These are phyloP conservation scores for Coleophoma cylindrospora DNA, from an alignment of 2,329 filamentous ascomycete genomes.

Conservation along the genomic window DNA sequence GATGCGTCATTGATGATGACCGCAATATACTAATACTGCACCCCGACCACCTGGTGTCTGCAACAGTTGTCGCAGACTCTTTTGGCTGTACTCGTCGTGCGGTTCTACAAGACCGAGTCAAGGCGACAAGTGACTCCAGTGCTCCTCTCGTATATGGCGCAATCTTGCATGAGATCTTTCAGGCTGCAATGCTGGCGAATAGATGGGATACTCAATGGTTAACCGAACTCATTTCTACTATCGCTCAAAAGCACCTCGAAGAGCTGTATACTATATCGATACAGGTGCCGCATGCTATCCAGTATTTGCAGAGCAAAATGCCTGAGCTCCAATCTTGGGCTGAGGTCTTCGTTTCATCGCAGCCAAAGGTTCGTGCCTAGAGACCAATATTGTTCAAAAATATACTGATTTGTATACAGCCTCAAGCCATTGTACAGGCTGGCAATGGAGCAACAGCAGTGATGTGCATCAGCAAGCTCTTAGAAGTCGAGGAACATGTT, in stretches of 20 bases:
- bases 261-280: constrained; percentile 86
- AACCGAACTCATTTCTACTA: constrained; percentile 57
- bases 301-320: constrained; percentile 80
- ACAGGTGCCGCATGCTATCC: constrained; percentile 64
- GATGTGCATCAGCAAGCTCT: constrained; percentile 86
- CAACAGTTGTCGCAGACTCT: constrained; percentile 94
- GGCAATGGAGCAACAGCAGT: constrained; percentile 70
- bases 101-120: constrained; percentile 91
- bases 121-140: constrained; percentile 77
- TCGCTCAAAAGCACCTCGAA: constrained; percentile 76
- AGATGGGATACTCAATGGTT: constrained; percentile 71
- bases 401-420: constrained; percentile 30
- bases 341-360: constrained; percentile 66
- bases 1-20: constrained; percentile 77
- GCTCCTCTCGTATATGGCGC: constrained; percentile 86
- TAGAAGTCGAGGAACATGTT: constrained; percentile 95
- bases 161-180: constrained; percentile 92
- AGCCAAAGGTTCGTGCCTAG: constrained; percentile 53
- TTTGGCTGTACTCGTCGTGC: constrained; percentile 87
- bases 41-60: constrained; percentile 90
- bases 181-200: constrained; percentile 81
- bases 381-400: background rate
- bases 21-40: constrained; percentile 86
- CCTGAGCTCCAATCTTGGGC: constrained; percentile 81
- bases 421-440: constrained; percentile 71